Evolutionary conservation across 331 rosid genomes (phyloP).

Genomic region (Rosa hybrid): DNA sequence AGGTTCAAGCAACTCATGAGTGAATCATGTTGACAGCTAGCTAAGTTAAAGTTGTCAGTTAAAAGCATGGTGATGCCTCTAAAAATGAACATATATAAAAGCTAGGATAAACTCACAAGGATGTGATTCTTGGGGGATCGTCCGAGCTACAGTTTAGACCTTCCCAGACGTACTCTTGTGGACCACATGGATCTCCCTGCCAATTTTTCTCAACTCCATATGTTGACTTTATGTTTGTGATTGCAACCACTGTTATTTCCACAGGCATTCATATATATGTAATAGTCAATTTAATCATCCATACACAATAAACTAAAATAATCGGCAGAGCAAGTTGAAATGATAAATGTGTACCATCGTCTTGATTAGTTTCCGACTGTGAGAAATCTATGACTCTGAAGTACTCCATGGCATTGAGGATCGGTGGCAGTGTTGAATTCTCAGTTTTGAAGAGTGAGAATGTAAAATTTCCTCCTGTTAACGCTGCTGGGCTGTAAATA

Average conservation of each 20-base stretch:
- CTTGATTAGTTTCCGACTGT: constrained; percentile 15
- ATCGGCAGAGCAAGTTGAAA: neutral
- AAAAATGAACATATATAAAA: neutral
- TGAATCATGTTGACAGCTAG: neutral
- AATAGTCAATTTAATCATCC: neutral
- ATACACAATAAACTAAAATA: neutral
- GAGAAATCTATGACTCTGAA: constrained; percentile 20
- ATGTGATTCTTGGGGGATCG: constrained; percentile 25
- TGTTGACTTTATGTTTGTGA: constrained; percentile 22
- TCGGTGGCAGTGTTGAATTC: constrained; percentile 41
- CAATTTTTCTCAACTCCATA: constrained; percentile 29
- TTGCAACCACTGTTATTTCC: constrained; percentile 23
- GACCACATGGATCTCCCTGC: constrained; percentile 39
- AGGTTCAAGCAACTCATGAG: neutral
- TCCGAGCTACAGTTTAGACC: constrained; percentile 26
- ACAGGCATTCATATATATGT: neutral
- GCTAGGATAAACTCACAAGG: constrained; percentile 21
- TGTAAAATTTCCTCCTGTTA: neutral
- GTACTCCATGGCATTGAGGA: constrained; percentile 39
- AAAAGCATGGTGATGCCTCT: neutral
- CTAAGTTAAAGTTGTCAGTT: neutral
- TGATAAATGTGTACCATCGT: constrained; percentile 21
- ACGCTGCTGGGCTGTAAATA: neutral
- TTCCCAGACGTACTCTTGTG: constrained; percentile 23
- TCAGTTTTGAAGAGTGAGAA: constrained; percentile 13